phyloP scores from a whole-genome alignment of 169 alveolate genomes.

The Cryptosporidium viatorum region DNA sequence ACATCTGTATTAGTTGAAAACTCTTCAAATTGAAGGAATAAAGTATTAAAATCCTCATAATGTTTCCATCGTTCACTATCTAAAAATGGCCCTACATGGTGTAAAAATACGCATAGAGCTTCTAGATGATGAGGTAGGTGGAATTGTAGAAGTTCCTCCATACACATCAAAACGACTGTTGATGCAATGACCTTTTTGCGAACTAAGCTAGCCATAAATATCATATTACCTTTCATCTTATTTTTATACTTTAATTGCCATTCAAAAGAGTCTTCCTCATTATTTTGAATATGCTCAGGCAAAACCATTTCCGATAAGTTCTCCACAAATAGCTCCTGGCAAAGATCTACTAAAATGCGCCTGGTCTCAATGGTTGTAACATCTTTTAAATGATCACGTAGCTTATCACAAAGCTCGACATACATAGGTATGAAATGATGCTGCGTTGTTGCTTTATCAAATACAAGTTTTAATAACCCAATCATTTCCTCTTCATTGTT shows the following conservation, averaged over 20 bases:
- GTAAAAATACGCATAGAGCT: conserved; percentile 86
- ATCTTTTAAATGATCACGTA: conserved; percentile 81
- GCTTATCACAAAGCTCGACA: conserved; percentile 86
- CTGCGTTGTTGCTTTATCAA: conserved; percentile 88
- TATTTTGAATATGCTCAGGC: conserved; percentile 81
- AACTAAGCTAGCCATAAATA: conserved; percentile 87
- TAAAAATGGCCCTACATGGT: conserved; percentile 88
- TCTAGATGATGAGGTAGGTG: conserved; percentile 85
- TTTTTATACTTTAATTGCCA: conserved; percentile 87
- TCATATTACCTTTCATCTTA: conserved; percentile 89
- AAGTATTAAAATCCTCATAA: conserved; percentile 80
- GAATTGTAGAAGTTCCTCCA: conserved; percentile 84
- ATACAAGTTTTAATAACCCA: conserved; percentile 78
- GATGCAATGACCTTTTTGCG: conserved; percentile 86
- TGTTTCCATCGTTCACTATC: conserved; percentile 84
- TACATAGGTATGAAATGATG: conserved; percentile 89
- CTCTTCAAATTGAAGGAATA: conserved; percentile 82
- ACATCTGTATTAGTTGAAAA: conserved; percentile 82
- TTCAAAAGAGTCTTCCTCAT: conserved; percentile 87
- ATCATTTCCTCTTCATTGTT: conserved; percentile 76
- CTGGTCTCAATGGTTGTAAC: conserved; percentile 79
- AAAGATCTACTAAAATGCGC: conserved; percentile 83
- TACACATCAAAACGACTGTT: conserved; percentile 84
- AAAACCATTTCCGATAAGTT: conserved; percentile 84
- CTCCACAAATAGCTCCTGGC: conserved; percentile 86